Evolutionary conservation across 139 green algal species (phyloP), one percentile per base, ranked within the genome.

Genomic region (Coelastrella sp.): DNA sequence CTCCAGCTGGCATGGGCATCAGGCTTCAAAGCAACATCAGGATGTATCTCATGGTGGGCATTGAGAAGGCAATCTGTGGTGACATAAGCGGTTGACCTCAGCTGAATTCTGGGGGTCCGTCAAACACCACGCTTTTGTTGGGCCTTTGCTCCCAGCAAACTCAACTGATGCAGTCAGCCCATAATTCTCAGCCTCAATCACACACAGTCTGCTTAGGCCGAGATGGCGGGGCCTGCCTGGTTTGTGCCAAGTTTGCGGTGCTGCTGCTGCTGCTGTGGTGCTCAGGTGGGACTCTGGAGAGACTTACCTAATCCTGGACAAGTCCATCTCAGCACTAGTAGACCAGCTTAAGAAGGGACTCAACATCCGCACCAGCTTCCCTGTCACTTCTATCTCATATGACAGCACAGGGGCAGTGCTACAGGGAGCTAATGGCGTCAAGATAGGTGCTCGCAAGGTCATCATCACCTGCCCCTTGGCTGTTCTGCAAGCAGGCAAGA

Each of bases 221-320:
- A n/a, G n/a, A n/a, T n/a, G n/a, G n/a, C n/a, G n/a, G n/a, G n/a
- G n/a, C n/a, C n/a, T n/a, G n/a, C n/a, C n/a, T n/a, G n/a, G n/a
- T n/a, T n/a, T n/a, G n/a, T n/a, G n/a, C n/a, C n/a, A n/a, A n/a
- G 13, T 15, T 57, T 57, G 2, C 17, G 48, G 48, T 57, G 48
- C 13, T 57, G 48, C 57, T 30, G 57, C n/a, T n/a, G 0, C 57
- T 40, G 48, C n/a, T 48, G 25, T 1, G 37, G 38, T 17, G 0
- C 45, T 5, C 80, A 88, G 76, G 6, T 93, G 90, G 90, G 81
- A 87, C 67, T 93, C 85, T 85, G 94, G 94, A 21, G 93, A 97
- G 50, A 93, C 87, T 0, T 98, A 98, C 88, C 88, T 98, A n/a
- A 74, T 96, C 3, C 86, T 94, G 72, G 92, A 96, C 85, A 38